Percentiles rank a stretch among this genome's conserved stretches.
Conservation (phyloP, 139 green algal species). For the Closterium sp. region DNA sequence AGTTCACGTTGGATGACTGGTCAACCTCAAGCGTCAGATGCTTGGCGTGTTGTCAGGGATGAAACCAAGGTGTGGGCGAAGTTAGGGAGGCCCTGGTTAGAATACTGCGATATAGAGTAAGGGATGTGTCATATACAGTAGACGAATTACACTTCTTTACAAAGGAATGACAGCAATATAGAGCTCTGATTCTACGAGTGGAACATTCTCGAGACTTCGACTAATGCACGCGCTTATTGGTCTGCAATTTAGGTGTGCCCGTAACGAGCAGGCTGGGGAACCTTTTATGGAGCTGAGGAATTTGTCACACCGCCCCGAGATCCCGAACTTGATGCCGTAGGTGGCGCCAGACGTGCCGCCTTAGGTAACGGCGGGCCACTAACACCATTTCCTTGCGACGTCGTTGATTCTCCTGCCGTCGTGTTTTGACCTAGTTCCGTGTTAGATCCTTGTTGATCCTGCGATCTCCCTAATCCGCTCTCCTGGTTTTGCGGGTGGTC, state of each 20-base stretch:
- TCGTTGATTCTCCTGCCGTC: background rate
- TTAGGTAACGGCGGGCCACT: background rate
- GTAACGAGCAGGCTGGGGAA: background rate
- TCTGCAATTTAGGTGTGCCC: no score
- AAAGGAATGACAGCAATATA: no score
- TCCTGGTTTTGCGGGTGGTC: background rate
- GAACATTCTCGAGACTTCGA: no score
- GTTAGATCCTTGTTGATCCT: no score
- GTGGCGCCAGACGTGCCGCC: background rate
- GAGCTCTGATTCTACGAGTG: no score
- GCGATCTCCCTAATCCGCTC: background rate
- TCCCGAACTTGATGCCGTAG: background rate
- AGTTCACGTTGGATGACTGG: background rate
- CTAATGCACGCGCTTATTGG: no score
- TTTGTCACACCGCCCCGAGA: background rate
- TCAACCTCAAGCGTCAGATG: background rate
- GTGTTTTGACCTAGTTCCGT: background rate
- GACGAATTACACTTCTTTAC: no score
- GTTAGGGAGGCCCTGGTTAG: no score
- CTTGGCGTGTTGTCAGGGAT: background rate
- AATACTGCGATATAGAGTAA: no score
- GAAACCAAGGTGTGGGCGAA: background rate
- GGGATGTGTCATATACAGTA: background rate
- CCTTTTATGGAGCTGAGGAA: background rate
- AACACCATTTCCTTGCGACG: background rate